Percentiles rank a stretch among this genome's conserved stretches.
These are phyloP conservation scores for Cryptococcus sp. DNA, from an alignment of 1,284 basidiomycete genomes.

Conservation along the genomic window DNA sequence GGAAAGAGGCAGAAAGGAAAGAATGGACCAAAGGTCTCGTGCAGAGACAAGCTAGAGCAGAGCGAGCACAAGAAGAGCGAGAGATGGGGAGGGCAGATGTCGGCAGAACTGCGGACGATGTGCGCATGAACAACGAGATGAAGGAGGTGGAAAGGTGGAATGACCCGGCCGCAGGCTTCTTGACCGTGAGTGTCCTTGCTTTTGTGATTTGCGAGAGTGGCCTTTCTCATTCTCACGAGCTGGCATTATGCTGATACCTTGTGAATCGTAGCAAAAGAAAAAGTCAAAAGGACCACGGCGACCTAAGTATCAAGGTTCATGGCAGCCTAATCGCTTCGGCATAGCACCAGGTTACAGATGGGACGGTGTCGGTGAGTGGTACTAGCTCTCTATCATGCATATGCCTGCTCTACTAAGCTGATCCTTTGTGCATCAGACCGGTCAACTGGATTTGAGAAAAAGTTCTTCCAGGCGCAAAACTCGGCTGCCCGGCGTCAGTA, in stretches of 20 bases:
- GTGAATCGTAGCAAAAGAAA: conserved; percentile 58
- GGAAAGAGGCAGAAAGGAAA: conserved; percentile 85
- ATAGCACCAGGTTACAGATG: conserved; percentile 94
- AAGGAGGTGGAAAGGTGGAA: conserved; percentile 83
- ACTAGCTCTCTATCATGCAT: neutral
- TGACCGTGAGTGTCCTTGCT: conserved; percentile 65
- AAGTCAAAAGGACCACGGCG: conserved; percentile 69
- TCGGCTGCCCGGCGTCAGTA: conserved; percentile 66
- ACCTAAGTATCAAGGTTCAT: conserved; percentile 86
- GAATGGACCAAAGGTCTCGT: conserved; percentile 95
- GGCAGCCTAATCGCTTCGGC: conserved; percentile 90
- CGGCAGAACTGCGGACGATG: conserved; percentile 71
- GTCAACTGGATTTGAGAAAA: conserved; percentile 92
- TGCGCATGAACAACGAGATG: conserved; percentile 77
- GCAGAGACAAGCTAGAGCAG: conserved; percentile 76
- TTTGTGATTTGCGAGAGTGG: neutral
- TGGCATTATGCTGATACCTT: neutral
- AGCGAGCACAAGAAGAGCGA: conserved; percentile 64
- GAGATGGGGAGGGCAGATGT: conserved; percentile 67
- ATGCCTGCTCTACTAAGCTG: conserved; percentile 13
- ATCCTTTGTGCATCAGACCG: conserved; percentile 62
- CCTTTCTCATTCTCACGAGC: neutral
- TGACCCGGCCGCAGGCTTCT: conserved; percentile 90
- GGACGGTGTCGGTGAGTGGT: conserved; percentile 85
- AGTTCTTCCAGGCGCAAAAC: conserved; percentile 79